Percentiles rank a stretch among this genome's conserved stretches.
Evolutionary conservation across 805 yeast genomes (phyloP).

Genomic region (Candida namnaoensis): DNA sequence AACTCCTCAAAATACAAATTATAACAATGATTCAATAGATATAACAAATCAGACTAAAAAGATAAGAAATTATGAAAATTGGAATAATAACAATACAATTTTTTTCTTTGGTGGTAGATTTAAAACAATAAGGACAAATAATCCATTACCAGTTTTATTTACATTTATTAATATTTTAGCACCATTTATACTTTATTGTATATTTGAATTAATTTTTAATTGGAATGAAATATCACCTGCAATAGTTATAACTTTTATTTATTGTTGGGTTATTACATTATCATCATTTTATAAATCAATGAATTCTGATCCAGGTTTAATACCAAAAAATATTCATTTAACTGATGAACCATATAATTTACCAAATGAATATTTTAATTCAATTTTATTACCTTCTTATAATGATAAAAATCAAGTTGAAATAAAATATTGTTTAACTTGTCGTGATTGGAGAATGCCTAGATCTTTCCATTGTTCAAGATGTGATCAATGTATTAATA

Average conservation of each 20-base stretch:
- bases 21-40: neutral
- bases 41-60: no score
- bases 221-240: constrained; percentile 53
- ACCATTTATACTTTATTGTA: constrained; percentile 46
- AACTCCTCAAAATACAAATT: constrained; percentile 2
- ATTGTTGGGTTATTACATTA: constrained; percentile 45
- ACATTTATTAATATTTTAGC: constrained; percentile 26
- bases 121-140: constrained; percentile 31
- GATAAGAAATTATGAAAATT: constrained; percentile 36
- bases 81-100: constrained; percentile 29
- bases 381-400: constrained; percentile 38
- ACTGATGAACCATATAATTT: constrained; percentile 27
- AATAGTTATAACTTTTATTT: constrained; percentile 45
- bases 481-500: constrained; percentile 55
- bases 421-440: constrained; percentile 52
- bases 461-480: constrained; percentile 66
- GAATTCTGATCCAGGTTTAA: constrained; percentile 55
- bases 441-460: constrained; percentile 72
- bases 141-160: constrained; percentile 23
- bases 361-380: constrained; percentile 52
- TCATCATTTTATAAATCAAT: constrained; percentile 44
- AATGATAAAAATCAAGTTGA: constrained; percentile 23
- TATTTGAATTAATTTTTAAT: constrained; percentile 43
- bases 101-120: constrained; percentile 64
- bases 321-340: constrained; percentile 61